Base-by-base conservation (phyloP, 352 stramenopile species). In the Phytophthora pisi region DNA sequence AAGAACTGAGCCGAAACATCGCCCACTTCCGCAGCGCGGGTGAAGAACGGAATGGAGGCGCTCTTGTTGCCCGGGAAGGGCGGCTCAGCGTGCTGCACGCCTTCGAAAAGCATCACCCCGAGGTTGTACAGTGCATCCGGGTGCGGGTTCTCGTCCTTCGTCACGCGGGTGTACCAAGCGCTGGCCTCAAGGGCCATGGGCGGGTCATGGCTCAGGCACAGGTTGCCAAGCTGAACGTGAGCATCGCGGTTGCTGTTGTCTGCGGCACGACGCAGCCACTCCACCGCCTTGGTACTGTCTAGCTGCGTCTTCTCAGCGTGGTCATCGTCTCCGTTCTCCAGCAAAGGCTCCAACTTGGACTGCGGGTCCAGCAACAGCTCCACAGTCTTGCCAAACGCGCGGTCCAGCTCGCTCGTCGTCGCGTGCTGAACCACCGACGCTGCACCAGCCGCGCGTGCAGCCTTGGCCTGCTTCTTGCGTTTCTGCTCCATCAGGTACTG, bases 61-160 rank as follows among this genome's bases (percentile, higher is more conserved):
- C 56, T 61, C 31, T 84, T 86, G 64, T 92, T 88, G 4, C 72
- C 71, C 16, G 64, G 55, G 46, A 94, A 86, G 6, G 86, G 82
- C 10, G 86, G 88, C 42, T 92, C 77, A 0, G 85, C 79, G 61
- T 91, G 74, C n/a, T 91, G 75, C 3, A 92, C 79, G 18, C 85
- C 86, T 28, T 94, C 80, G 45, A 82, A 92, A 15, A 92, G 70
- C 64, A 96, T 83, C 66, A 92, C 77, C 0, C 85, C 88, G 31
- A 96, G 81, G 70, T 95, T 95, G 70, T 93, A 95, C 13, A 95
- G 69, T 38, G 88, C 88, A 61, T 96, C 88, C 1, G 86, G 78
- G 66, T 95, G 85, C 47, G 87, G 85, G 15, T 80, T 78, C 31
- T 78, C 46, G 45, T 84, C 61, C 58, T 78, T 78, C 8, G 76